Conservation (phyloP, 805 yeast species). For the Suhomyces emberorum region DNA sequence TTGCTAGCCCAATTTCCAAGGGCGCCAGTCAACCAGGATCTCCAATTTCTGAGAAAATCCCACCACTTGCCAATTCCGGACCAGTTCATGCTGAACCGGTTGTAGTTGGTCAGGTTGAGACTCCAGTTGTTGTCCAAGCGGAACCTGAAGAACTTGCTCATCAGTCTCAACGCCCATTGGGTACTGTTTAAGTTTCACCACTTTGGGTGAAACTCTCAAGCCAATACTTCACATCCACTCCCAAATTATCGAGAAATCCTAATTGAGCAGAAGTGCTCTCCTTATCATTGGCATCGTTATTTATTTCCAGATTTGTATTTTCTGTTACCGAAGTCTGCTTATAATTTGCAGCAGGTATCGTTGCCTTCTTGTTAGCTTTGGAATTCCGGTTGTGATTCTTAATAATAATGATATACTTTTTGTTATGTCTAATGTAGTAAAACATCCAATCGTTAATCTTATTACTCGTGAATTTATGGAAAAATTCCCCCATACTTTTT, state of each 20-base stretch:
- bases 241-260: constrained; percentile 40
- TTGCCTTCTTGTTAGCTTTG: constrained; percentile 11
- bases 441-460: constrained; percentile 41
- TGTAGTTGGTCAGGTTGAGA: no score
- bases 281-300: no score
- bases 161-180: no score
- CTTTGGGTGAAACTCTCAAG: constrained; percentile 25
- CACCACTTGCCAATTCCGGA: not conserved
- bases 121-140: no score
- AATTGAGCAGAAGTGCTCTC: constrained; percentile 29
- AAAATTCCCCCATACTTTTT: constrained; percentile 27
- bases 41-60: not conserved
- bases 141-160: no score
- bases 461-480: constrained; percentile 39
- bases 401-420: constrained; percentile 31
- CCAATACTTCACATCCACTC: constrained; percentile 43
- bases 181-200: constrained; percentile 20
- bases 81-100: not conserved
- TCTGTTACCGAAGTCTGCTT: constrained; percentile 6
- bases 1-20: no score
- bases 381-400: constrained; percentile 28
- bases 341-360: constrained; percentile 1
- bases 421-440: constrained; percentile 30
- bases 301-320: constrained; percentile 15
- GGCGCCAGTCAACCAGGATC: not conserved